A percentile compares a stretch with the other conserved stretches of the same genome.
Evolutionary conservation across 192 early-diverging fungal species (phyloP).

Genomic region (Dissophora globulifera): DNA sequence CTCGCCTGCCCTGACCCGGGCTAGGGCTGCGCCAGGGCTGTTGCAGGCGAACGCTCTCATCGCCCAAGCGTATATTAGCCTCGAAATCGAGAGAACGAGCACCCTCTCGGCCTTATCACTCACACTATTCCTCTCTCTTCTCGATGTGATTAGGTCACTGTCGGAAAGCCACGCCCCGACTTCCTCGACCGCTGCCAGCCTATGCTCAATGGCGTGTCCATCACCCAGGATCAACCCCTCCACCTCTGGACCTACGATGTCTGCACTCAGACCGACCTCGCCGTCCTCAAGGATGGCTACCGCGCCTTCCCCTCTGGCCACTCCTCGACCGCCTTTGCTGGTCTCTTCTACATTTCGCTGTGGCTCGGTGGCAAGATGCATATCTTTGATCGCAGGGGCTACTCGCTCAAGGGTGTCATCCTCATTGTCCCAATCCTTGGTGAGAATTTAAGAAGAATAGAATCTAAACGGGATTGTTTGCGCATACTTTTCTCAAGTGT

Average conservation of each 20-base stretch:
- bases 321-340: slow-evolving; percentile 80
- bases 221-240: slow-evolving; percentile 47
- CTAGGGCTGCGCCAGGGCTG: no score
- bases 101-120: neutral
- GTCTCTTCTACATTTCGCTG: slow-evolving; percentile 71
- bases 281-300: slow-evolving; percentile 75
- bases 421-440: slow-evolving; percentile 61
- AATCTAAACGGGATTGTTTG: neutral
- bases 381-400: slow-evolving; percentile 69
- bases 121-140: neutral
- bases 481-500: neutral
- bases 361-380: slow-evolving; percentile 81
- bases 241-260: slow-evolving; percentile 67
- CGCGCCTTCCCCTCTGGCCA: slow-evolving; percentile 91
- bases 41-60: no score
- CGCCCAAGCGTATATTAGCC: no score
- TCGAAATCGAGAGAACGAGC: neutral
- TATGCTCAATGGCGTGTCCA: slow-evolving; percentile 10
- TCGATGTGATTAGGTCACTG: slow-evolving; percentile 39
- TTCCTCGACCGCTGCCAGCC: slow-evolving; percentile 60
- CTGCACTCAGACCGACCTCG: slow-evolving; percentile 63
- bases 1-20: no score
- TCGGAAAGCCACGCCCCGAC: slow-evolving; percentile 59
- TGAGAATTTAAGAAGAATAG: neutral
- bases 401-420: slow-evolving; percentile 76